phyloP scores from a whole-genome alignment of 1,284 basidiomycete genomes.

The Irpex rosettiformis region DNA sequence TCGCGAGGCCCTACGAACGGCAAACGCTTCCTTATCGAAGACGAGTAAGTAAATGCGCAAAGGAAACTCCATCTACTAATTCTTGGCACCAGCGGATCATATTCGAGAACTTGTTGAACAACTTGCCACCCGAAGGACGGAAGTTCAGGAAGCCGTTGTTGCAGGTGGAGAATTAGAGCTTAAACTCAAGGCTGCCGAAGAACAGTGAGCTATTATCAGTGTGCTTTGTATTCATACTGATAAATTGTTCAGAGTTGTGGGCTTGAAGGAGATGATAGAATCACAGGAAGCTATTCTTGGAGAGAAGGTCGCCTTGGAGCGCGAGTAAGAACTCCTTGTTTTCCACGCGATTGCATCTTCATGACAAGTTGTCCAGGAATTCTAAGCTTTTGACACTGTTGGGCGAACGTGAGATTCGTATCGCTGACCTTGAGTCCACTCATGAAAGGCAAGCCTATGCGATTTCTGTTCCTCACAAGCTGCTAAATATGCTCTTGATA shows the following conservation, averaged over 20 bases:
- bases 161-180: constrained; percentile 18
- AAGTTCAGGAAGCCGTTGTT: constrained; percentile 19
- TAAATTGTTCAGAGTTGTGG: constrained; percentile 13
- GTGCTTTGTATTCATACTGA: neutral
- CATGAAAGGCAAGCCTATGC: constrained; percentile 14
- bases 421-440: constrained; percentile 12
- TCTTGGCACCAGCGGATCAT: constrained; percentile 16
- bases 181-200: constrained; percentile 18
- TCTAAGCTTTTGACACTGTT: constrained; percentile 8
- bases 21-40: constrained; percentile 18
- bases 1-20: constrained; percentile 20
- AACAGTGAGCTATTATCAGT: constrained; percentile 19
- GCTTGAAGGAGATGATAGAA: constrained; percentile 13
- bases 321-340: constrained; percentile 15
- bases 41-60: constrained; percentile 20
- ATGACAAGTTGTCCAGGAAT: constrained; percentile 3
- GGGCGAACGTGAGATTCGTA: constrained; percentile 14
- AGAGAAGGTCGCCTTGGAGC: constrained; percentile 11
- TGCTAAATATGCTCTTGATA: neutral
- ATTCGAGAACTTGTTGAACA: constrained; percentile 15
- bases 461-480: neutral
- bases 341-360: neutral
- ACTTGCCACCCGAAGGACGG: constrained; percentile 19
- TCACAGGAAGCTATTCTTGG: constrained; percentile 20
- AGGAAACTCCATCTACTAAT: neutral